Conservation (phyloP, 768 basidiomycete genomes). For the Steccherinum ochraceum region DNA sequence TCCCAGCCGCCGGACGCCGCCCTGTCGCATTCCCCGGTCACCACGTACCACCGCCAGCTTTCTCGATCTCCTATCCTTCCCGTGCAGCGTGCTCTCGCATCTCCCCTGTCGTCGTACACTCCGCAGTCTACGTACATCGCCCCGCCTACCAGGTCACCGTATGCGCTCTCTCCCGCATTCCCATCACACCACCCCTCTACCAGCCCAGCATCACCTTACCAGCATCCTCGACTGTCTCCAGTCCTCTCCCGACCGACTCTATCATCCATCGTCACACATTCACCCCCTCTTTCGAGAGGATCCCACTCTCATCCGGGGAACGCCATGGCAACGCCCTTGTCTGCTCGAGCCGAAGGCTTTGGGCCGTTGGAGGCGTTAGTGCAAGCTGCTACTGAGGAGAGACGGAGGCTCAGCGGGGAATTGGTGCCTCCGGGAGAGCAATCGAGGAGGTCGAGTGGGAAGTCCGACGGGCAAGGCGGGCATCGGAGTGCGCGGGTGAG, state of each 20-base stretch:
- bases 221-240: not conserved
- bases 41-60: not conserved
- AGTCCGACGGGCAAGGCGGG: not conserved
- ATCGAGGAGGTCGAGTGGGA: not conserved
- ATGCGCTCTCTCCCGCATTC: not conserved
- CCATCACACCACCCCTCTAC: not conserved
- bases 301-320: constrained; percentile 5
- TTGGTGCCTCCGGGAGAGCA: constrained; percentile 1
- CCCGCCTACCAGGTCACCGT: not conserved
- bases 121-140: not conserved
- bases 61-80: constrained; percentile 7
- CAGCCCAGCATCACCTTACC: not conserved
- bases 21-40: not conserved
- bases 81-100: constrained; percentile 2
- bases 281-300: not conserved
- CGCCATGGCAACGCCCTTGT: not conserved
- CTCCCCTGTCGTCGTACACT: constrained; percentile 1
- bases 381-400: constrained; percentile 65
- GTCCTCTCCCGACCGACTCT: constrained; percentile 5
- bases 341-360: constrained; percentile 9
- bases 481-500: not conserved
- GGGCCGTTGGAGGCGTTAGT: constrained; percentile 60
- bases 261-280: constrained; percentile 6
- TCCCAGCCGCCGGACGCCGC: not conserved
- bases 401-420: constrained; percentile 39